Percentiles rank a stretch among this genome's conserved stretches.
phyloP scores from a whole-genome alignment of 179 eudicot genomes.

The Beta corolliflora region DNA sequence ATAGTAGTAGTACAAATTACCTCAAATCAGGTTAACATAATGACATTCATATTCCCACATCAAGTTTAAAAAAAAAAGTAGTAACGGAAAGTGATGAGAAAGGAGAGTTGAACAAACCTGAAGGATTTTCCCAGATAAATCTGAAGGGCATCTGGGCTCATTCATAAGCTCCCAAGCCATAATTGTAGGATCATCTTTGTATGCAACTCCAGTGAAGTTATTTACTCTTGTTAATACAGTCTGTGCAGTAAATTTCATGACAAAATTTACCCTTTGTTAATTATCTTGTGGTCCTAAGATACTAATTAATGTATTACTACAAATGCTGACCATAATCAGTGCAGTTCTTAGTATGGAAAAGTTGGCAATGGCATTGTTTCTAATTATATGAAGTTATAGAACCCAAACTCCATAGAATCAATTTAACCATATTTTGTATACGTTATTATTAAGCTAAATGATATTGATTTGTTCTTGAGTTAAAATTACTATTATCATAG shows the following conservation, averaged over 20 bases:
- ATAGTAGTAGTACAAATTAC: too few relatives aligned
- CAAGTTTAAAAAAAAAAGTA: neutral
- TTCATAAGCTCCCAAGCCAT: slow-evolving; percentile 94
- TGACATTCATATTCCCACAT: too few relatives aligned
- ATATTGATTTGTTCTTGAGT: neutral
- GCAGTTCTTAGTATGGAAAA: neutral
- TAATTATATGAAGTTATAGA: too few relatives aligned
- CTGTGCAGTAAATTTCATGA: slow-evolving; percentile 24
- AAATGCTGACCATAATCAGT: neutral
- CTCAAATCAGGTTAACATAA: too few relatives aligned
- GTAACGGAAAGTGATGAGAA: neutral
- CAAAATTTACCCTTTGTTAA: neutral
- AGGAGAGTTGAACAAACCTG: slow-evolving; percentile 45
- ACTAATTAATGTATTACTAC: neutral
- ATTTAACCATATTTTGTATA: too few relatives aligned
- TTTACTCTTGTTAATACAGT: slow-evolving; percentile 64
- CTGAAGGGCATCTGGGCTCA: slow-evolving; percentile 73
- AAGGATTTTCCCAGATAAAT: slow-evolving; percentile 61
- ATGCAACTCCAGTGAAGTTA: slow-evolving; percentile 56
- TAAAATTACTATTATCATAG: neutral
- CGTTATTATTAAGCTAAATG: neutral
- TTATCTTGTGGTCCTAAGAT: neutral
- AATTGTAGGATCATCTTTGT: slow-evolving; percentile 77
- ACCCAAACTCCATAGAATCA: too few relatives aligned
- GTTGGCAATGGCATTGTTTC: too few relatives aligned